Base-by-base conservation (phyloP, 2,329 filamentous ascomycete genomes). In the Xylaria sp. region DNA sequence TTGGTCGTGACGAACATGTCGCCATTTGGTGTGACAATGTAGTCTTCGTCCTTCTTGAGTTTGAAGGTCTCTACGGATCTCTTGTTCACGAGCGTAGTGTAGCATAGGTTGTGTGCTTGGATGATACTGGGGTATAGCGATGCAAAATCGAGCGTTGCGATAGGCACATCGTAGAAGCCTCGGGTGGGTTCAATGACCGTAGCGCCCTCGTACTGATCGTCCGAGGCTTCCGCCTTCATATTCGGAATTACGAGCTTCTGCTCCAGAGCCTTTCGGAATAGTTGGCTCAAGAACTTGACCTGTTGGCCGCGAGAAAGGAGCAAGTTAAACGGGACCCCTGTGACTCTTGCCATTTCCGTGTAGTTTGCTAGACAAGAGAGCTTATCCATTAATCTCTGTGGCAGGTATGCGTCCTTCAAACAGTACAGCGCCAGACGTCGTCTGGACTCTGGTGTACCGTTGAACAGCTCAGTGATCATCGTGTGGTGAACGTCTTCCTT, bases 341-440 rank as follows among this genome's bases (percentile, higher is more conserved):
- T 99, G 74, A 99, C 94, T 84, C 94, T 94, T 53, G 94, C 93
- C 94, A 99, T 99, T 75, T 99, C 94, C 0, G 94, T 97, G 68
- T 97, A 97, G 71, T 99, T 99, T 74, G 96, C 90, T n/a, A 99
- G 79, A 74, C 94, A 97, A 69, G 96, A 97, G 21, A 99, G 80
- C 72, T 99, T 99, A 69, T 99, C 94, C 87, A 99, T 92, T 47
- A 99, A 74, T 55, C 95, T 80, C 68, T 97, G 92, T 1, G 94
- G 94, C 2, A 99, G 80, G 66, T 96, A 99, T 0, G 94, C 94
- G 76, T 99, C 95, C 74, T 99, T 99, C 62, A 99, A 75, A 74
- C 94, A 99, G 77, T 99, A 99, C 1, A 99, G 84, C 1, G 94
- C 94, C 44, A 99, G 76, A 74, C 94, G 87, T 65, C 95, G 86